Base-by-base conservation (phyloP, 2,329 filamentous ascomycete genomes). In the Cryoendolithus antarcticus region DNA sequence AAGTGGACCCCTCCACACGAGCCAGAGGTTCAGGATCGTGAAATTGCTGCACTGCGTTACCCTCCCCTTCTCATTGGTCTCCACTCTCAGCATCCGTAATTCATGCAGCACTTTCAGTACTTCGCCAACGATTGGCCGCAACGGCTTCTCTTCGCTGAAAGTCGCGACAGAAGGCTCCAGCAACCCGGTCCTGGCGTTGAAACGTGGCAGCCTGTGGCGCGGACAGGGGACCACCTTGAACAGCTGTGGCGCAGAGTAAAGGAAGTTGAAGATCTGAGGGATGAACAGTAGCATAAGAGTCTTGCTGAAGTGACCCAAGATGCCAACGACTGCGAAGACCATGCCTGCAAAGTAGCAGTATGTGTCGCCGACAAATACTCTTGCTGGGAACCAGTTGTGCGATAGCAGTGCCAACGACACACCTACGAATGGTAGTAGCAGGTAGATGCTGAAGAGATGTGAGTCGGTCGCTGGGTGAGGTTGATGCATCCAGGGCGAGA, bases 301-400 rank as follows among this genome's bases (percentile, higher is more conserved):
- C 66, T 98, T 98, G 67, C 84, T 93, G 66, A 98, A 98, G 66
- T 98, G 91, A 15, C 91, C 91, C 38, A 95, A 72, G 55, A 98
- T 96, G 47, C 86, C 86, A 48, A 96, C 91, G 33, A 95, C 88
- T 39, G 89, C 91, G 59, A 98, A 98, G 30, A 96, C 84, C 86
- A 98, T 98, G 49, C 91, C 91, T 1, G 91, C 91, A 62, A 98
- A 95, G 66, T 98, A 98, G 72, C 91, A 98, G 71, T 96, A 98
- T 3, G 91, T 98, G 62, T 98, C 91, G 40, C 91, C 91, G 7
- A 96, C 89, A 56, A 98, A 98, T 7, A 96, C 91, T 53, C 78
- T 80, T 15, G 89, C 86, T 0, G 91, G 91, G 58, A 86, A 98
- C 84, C 86, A 93, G 63, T 98, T 98, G 67, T 98, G 88, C 58